Evolutionary conservation across 345 rosid genomes (phyloP), one percentile per base, ranked within the genome.

Genomic region (Rhodamnia argentea): DNA sequence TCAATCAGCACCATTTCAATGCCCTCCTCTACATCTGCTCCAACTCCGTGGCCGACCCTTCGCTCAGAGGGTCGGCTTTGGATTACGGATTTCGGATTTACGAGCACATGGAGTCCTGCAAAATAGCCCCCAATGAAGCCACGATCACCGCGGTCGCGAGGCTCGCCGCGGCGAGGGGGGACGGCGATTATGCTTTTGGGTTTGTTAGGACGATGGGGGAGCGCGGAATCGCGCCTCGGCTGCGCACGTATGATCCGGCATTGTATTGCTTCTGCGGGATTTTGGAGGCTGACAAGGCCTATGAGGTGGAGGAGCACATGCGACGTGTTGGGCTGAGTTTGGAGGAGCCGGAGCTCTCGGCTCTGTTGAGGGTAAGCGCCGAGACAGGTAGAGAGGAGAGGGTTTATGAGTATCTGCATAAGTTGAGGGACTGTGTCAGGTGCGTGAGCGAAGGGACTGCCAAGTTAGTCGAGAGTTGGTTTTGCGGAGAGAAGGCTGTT

Each of bases 291-390:
- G 94, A 92, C 18, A 96, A 89, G 91, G 96, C 95, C 23, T 95
- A 93, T 37, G 96, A 94, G 60, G 96, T 97, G 83, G 98, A 95
- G 91, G 93, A 92, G 86, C 94, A 93, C 89, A 93, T 95, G 93
- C 90, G 44, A 37, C 82, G 86, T 26, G 87, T 88, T 85, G 94
- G 96, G 23, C 86, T 96, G 86, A 84, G 57, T 14, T 87, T 92
- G 86, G 99, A 96, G 90, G 97, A 95, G 87, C 87, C 89, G 9
- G 94, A 94, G 93, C 87, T 95, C 84, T 87, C 91, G 2, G 97
- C 94, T 20, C 88, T 97, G 89, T 85, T 96, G 88, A 95, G 89
- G 60, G 93, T 95, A 53, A 97, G 99, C 82, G 93, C 88, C 12
- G 93, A 85, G 87, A 91, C 90, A 4, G 94, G 95, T 3, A 90